These are phyloP conservation scores for Draba incana DNA, from an alignment of 345 rosid genomes.

Conservation along the genomic window DNA sequence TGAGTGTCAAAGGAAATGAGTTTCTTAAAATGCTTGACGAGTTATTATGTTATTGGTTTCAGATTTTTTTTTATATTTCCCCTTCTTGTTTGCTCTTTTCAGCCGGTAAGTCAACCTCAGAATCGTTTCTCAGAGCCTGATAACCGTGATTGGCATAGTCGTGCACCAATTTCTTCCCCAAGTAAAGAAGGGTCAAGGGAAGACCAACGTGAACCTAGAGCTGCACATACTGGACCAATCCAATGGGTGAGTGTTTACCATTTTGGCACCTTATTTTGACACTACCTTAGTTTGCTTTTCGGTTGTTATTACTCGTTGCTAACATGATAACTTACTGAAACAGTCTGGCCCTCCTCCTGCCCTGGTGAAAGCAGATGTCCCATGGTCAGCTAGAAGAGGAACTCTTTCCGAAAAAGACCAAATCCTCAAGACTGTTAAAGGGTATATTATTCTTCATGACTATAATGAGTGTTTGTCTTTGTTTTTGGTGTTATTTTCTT, in stretches of 20 bases:
- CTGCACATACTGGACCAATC: conserved; percentile 45
- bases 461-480: neutral
- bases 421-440: conserved; percentile 83
- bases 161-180: conserved; percentile 58
- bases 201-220: conserved; percentile 55
- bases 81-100: conserved; percentile 30
- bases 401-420: conserved; percentile 81
- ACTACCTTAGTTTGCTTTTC: neutral
- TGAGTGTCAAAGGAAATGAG: conserved; percentile 38
- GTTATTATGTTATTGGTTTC: neutral
- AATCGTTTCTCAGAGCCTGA: conserved; percentile 77
- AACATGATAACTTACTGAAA: conserved; percentile 23
- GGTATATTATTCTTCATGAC: conserved; percentile 53
- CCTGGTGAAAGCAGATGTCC: conserved; percentile 83
- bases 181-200: conserved; percentile 82
- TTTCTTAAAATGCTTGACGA: neutral
- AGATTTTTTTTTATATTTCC: neutral
- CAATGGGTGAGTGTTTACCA: conserved; percentile 54
- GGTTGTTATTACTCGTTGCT: neutral
- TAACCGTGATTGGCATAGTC: conserved; percentile 91
- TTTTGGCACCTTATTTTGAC: neutral
- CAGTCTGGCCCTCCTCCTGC: conserved; percentile 77
- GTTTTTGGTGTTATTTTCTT: neutral
- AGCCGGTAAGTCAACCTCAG: conserved; percentile 58
- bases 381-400: conserved; percentile 87